Conservation (phyloP, 345 rosid species). For the Psidium guajava region DNA sequence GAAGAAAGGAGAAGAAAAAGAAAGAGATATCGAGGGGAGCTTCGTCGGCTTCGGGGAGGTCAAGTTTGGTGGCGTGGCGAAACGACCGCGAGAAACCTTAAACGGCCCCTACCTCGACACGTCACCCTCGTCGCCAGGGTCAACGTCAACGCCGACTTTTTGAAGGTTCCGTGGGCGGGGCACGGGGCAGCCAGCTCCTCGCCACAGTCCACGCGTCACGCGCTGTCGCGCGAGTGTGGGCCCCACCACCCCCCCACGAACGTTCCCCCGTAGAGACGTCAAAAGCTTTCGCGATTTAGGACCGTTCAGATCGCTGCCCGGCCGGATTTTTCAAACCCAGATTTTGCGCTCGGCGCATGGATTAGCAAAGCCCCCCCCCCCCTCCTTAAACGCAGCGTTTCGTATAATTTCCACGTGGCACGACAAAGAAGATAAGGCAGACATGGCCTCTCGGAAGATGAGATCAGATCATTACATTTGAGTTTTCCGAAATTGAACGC, state of each 20-base stretch:
- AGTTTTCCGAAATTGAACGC: background rate
- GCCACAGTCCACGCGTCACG: background rate
- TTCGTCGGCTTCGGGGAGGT: background rate
- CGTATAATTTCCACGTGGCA: too few relatives aligned
- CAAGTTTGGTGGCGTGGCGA: background rate
- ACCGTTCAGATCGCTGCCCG: too few relatives aligned
- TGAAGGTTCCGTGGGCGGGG: background rate
- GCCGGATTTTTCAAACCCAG: too few relatives aligned
- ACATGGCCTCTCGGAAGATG: background rate
- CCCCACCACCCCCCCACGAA: too few relatives aligned
- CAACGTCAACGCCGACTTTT: background rate
- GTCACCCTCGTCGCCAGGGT: background rate
- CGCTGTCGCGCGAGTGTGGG: too few relatives aligned
- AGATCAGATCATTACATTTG: background rate
- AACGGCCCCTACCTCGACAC: background rate
- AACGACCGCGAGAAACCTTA: background rate
- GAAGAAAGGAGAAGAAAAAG: background rate
- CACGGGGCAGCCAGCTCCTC: background rate
- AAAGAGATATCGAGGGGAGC: background rate
- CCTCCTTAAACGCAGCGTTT: too few relatives aligned
- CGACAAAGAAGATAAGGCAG: background rate
- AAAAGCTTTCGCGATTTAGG: too few relatives aligned
- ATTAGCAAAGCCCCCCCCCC: too few relatives aligned
- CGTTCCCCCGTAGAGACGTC: too few relatives aligned
- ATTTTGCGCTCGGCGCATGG: too few relatives aligned